Evolutionary conservation across 768 basidiomycete species (phyloP), one percentile per base, ranked within the genome.

Genomic region (Tylopilus cervinicoccineus): DNA sequence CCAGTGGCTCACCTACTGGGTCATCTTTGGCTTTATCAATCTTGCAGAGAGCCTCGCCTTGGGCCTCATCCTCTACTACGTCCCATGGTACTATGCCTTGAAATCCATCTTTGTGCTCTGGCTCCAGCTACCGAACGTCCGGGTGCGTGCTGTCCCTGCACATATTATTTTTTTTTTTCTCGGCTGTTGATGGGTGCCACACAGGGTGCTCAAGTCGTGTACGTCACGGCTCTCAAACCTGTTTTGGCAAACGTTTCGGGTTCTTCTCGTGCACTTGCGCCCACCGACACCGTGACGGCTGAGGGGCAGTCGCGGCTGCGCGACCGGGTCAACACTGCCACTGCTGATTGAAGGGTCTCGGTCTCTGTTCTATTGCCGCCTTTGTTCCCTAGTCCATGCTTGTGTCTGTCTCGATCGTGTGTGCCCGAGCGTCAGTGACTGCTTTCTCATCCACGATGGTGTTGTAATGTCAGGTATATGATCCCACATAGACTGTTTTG

Each of bases 1-100:
- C 61, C 93, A 96, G 72, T 97, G 93, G 93, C 78, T 97, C 63
- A 95, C 94, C 3, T 98, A 98, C 77, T 98, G 95, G 95, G 78
- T 90, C 63, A 79, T 95, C 45, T 94, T 96, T 59, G 93, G 92
- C 46, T 87, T 84, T 70, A 85, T 96, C 80, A 95, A 87, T 75
- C 90, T 96, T 71, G 61, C 89, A 51, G 95, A 97, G 73, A 85
- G 81, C 62, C 78, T 95, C 58, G 90, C 88, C 44, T 75, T 90
- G 54, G 81, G 87, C 43, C 51, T 88, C 52, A 79, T 96, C 51
- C 83, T 97, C 56, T 92, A 94, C 76, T 98, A 93, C 64, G 63
- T 93, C 58, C 90, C 93, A 37, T 93, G 92, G 88, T 97, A 95
- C 69, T 96, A 85, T 65, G 84, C 88, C 38, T 79, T 92, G 79